phyloP scores from a whole-genome alignment of 257 asterid species.

The Solanum ossicruentum region DNA sequence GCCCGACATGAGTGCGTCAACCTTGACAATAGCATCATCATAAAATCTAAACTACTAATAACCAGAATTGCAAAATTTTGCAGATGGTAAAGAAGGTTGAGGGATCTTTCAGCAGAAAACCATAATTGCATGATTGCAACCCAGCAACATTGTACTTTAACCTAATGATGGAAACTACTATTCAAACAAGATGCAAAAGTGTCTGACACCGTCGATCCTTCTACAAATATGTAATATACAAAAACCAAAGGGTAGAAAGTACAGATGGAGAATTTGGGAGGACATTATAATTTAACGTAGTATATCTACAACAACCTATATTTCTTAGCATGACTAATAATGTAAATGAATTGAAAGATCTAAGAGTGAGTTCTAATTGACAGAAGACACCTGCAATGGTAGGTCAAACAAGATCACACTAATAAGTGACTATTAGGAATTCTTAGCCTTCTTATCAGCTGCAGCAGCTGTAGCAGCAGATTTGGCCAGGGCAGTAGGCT shows the following conservation, averaged over 20 bases:
- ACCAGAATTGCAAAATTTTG: neutral
- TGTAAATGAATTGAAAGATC: neutral
- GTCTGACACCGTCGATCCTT: too few species aligned
- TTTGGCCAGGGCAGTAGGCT: conserved; percentile 53
- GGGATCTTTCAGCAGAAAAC: neutral
- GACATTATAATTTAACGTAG: neutral
- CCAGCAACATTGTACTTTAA: neutral
- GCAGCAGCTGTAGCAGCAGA: conserved; percentile 33
- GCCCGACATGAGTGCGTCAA: neutral
- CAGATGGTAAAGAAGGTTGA: neutral
- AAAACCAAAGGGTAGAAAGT: neutral
- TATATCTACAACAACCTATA: neutral
- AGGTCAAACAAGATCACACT: neutral
- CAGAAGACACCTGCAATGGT: neutral
- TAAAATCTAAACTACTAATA: neutral
- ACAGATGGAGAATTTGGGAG: neutral
- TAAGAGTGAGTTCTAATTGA: neutral
- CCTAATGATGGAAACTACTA: neutral
- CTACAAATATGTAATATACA: neutral
- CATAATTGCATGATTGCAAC: neutral
- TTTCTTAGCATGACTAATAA: neutral
- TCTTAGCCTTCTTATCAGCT: conserved; percentile 12
- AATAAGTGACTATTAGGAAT: neutral
- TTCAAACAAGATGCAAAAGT: neutral
- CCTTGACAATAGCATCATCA: neutral